Conservation (phyloP, 2,329 filamentous ascomycete species). For the Dothistroma pini region DNA sequence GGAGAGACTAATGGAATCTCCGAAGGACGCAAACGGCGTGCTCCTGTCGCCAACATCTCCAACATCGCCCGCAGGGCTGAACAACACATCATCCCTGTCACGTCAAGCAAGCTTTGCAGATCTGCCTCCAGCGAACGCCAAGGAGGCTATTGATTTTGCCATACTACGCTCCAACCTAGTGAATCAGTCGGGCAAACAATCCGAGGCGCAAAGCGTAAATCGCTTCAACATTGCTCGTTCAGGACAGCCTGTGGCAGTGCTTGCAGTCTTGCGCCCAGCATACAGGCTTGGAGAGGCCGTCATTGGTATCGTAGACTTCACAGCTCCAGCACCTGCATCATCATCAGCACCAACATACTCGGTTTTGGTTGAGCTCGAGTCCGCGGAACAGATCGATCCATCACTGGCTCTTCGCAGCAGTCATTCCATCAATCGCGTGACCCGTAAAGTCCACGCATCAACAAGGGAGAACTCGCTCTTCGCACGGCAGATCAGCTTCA, state of each 20-base stretch:
- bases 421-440: slow-evolving; percentile 81
- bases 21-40: slow-evolving; percentile 53
- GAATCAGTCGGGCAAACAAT: slow-evolving; percentile 55
- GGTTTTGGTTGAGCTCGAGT: slow-evolving; percentile 79
- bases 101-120: slow-evolving; percentile 33
- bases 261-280: slow-evolving; percentile 82
- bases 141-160: slow-evolving; percentile 85
- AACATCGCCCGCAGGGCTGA: slow-evolving; percentile 47
- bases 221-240: slow-evolving; percentile 93
- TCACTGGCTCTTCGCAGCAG: slow-evolving; percentile 78
- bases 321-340: slow-evolving; percentile 32
- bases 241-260: slow-evolving; percentile 83
- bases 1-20: slow-evolving; percentile 65
- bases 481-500: slow-evolving; percentile 73
- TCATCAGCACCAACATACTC: slow-evolving; percentile 71
- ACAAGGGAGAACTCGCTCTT: slow-evolving; percentile 81
- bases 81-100: slow-evolving; percentile 50
- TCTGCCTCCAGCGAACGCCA: slow-evolving; percentile 57
- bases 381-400: slow-evolving; percentile 75
- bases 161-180: slow-evolving; percentile 75
- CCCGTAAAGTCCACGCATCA: slow-evolving; percentile 73
- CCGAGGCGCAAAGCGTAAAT: slow-evolving; percentile 65
- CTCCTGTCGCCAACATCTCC: slow-evolving; percentile 70
- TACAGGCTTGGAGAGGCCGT: slow-evolving; percentile 88
- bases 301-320: slow-evolving; percentile 79